These are phyloP conservation scores for Bipolaris victoriae DNA, from an alignment of 2,329 filamentous ascomycete genomes.

Conservation along the genomic window DNA sequence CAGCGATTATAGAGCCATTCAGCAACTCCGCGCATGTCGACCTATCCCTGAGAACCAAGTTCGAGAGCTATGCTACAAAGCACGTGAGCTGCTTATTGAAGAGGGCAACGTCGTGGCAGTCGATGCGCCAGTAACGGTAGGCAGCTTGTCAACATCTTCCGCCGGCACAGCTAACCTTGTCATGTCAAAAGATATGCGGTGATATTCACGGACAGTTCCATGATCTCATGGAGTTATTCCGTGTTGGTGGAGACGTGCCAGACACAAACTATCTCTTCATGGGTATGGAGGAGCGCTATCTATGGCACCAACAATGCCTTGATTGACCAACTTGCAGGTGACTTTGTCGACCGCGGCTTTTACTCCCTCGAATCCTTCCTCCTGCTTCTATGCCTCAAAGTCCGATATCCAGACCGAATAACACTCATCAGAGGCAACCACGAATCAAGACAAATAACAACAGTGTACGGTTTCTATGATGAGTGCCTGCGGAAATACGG, in stretches of 20 bases:
- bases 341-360: conserved; percentile 97
- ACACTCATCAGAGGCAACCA: conserved; percentile 95
- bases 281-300: conserved; percentile 60
- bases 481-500: conserved; percentile 82
- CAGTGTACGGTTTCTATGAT: conserved; percentile 89
- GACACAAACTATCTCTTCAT: conserved; percentile 98
- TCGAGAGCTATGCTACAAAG: conserved; percentile 95
- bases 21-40: conserved; percentile 91
- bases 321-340: conserved; percentile 62
- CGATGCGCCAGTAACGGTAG: conserved; percentile 88
- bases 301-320: background rate
- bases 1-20: conserved; percentile 73
- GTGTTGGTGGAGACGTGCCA: conserved; percentile 89
- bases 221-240: conserved; percentile 94
- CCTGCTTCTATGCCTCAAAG: conserved; percentile 92
- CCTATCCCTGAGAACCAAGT: conserved; percentile 96
- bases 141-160: conserved; percentile 22
- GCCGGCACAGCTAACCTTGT: conserved; percentile 8
- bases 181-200: conserved; percentile 63
- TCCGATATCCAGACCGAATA: conserved; percentile 95
- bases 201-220: conserved; percentile 98
- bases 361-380: conserved; percentile 98
- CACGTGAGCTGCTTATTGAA: conserved; percentile 92
- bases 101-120: conserved; percentile 97
- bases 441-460: conserved; percentile 95